These are phyloP conservation scores for Inga oerstediana DNA, from an alignment of 306 rosid species.

Conservation along the genomic window DNA sequence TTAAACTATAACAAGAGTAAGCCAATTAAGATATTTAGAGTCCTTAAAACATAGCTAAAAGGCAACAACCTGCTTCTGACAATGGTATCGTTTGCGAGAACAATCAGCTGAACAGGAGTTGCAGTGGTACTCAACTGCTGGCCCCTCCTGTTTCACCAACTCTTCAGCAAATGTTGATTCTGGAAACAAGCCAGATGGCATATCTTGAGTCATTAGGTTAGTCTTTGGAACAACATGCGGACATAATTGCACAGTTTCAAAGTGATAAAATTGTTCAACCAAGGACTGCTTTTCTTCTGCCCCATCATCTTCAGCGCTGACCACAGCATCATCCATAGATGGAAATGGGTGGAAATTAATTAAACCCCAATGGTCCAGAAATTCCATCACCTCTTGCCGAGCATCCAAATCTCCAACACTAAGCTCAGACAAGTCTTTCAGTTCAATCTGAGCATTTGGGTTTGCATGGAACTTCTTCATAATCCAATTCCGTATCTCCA, in stretches of 20 bases:
- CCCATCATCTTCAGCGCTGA: conserved; percentile 40
- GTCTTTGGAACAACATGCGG: conserved; percentile 51
- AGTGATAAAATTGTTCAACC: conserved; percentile 66
- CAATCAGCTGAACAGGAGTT: conserved; percentile 86
- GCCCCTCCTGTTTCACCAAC: conserved; percentile 67
- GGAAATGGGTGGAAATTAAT: conserved; percentile 75
- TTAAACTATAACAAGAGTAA: not conserved
- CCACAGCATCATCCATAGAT: conserved; percentile 39
- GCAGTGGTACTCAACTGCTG: conserved; percentile 84
- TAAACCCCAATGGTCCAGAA: conserved; percentile 86
- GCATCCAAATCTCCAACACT: conserved; percentile 65
- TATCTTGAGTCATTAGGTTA: conserved; percentile 43
- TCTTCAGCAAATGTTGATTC: conserved; percentile 69
- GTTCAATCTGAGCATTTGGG: conserved; percentile 53
- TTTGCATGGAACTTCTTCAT: conserved; percentile 60
- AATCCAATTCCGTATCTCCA: conserved; percentile 70
- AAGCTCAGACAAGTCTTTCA: conserved; percentile 68
- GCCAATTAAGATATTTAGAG: not conserved
- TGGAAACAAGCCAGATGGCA: conserved; percentile 65
- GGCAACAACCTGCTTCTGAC: conserved; percentile 78
- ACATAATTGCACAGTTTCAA: conserved; percentile 54
- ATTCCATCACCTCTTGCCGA: conserved; percentile 74
- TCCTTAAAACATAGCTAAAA: conserved; percentile 7
- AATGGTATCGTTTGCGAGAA: conserved; percentile 83
- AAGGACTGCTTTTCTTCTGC: conserved; percentile 46